A percentile compares a stretch with the other conserved stretches of the same genome.
phyloP scores from a whole-genome alignment of 768 basidiomycete species.

The Boletus pseudo-olivaceus region DNA sequence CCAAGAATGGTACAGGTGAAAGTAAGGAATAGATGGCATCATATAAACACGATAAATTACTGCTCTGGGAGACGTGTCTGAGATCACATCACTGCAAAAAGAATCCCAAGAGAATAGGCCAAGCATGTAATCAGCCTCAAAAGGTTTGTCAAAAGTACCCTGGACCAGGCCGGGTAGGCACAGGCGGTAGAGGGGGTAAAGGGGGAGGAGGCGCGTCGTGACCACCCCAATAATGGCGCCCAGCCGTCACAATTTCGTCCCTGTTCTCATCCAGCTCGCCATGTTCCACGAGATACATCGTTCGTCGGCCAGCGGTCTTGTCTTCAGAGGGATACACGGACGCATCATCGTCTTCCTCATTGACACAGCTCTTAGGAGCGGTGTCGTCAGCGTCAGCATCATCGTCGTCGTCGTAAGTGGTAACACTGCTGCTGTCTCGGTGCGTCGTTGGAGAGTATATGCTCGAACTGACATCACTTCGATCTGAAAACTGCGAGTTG shows the following conservation, averaged over 20 bases:
- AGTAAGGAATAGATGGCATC: constrained; percentile 8
- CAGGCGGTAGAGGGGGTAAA: constrained; percentile 17
- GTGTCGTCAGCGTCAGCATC: constrained; percentile 19
- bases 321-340: constrained; percentile 30
- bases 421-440: constrained; percentile 14
- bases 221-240: constrained; percentile 20
- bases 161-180: constrained; percentile 19
- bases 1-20: constrained; percentile 12
- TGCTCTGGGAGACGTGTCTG: neutral
- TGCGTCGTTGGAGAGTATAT: constrained; percentile 17
- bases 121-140: constrained; percentile 1
- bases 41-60: constrained; percentile 34
- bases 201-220: constrained; percentile 18
- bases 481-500: constrained; percentile 20
- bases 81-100: constrained; percentile 1
- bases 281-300: constrained; percentile 33
- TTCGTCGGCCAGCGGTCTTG: constrained; percentile 33
- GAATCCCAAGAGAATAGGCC: constrained; percentile 8
- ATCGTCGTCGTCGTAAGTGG: constrained; percentile 24
- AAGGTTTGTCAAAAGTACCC: constrained; percentile 24
- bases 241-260: constrained; percentile 19
- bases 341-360: constrained; percentile 28
- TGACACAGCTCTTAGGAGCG: constrained; percentile 8
- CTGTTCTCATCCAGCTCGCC: constrained; percentile 22
- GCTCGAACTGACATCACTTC: constrained; percentile 16